Evolutionary conservation across 2,329 filamentous ascomycete species (phyloP).

Genomic region (Aspergillus nomiae): DNA sequence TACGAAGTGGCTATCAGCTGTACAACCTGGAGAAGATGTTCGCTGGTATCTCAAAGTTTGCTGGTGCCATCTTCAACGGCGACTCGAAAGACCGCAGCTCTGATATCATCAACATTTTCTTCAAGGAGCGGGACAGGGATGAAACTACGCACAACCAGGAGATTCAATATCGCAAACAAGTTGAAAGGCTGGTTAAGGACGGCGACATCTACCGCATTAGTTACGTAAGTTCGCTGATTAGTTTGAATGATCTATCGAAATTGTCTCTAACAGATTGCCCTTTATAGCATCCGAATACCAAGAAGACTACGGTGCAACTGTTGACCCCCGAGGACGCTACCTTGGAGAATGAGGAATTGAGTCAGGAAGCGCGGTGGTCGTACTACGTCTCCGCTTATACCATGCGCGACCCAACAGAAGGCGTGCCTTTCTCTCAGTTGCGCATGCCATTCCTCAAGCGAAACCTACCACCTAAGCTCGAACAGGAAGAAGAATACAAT

Average conservation of each 20-base stretch:
- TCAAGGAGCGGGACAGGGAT: conserved; percentile 76
- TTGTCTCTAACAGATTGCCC: conserved; percentile 27
- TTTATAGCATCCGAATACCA: conserved; percentile 63
- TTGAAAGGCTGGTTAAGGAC: conserved; percentile 90
- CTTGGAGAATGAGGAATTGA: conserved; percentile 72
- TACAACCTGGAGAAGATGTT: conserved; percentile 92
- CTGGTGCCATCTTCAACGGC: conserved; percentile 76
- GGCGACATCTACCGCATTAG: conserved; percentile 87
- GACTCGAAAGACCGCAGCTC: conserved; percentile 92
- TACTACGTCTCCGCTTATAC: conserved; percentile 95
- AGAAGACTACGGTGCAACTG: conserved; percentile 73
- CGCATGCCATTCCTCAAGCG: conserved; percentile 70
- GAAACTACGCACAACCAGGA: conserved; percentile 89
- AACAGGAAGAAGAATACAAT: conserved; percentile 62
- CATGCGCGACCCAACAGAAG: conserved; percentile 84
- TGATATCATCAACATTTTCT: conserved; percentile 85
- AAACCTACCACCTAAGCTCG: conserved; percentile 66
- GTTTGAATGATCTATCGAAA: not conserved
- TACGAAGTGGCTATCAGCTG: conserved; percentile 86
- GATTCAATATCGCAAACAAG: conserved; percentile 86
- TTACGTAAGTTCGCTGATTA: conserved; percentile 67
- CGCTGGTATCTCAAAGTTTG: conserved; percentile 76
- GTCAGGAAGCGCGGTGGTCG: conserved; percentile 71
- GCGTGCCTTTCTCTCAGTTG: conserved; percentile 65
- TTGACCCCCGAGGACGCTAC: conserved; percentile 83